Evolutionary conservation across 2,329 filamentous ascomycete genomes (phyloP), one percentile per base, ranked within the genome.

Genomic region (Apiospora rasikravindrae): DNA sequence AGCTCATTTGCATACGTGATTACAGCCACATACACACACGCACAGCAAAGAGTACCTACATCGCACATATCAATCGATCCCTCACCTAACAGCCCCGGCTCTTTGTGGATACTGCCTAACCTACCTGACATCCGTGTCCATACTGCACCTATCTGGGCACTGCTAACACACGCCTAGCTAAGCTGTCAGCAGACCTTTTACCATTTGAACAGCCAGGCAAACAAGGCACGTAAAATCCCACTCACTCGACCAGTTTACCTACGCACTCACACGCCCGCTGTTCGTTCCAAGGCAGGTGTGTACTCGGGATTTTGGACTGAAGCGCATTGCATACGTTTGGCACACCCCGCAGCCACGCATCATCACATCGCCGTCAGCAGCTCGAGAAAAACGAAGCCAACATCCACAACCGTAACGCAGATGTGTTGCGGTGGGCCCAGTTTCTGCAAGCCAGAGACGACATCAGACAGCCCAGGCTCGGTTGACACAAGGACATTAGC

Each of bases 401-500:
- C 29, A 24, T 64, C 29, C 57, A 64, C 33, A 64, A 14, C 57
- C 40, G 33, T 64, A 40, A 64, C 33, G 33, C 57, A 64, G 57
- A 40, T 37, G 19, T 16, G 57, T 40, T 64, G 57, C 57, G 57
- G 57, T 40, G 57, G 57, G 57, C 57, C 57, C 33, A 10, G 16
- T n/a, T 40, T 40, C 57, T 64, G 57, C 33, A 64, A 64, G 57
- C 33, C 33, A 8, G 57, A 40, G 57, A 64, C 57, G 57, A 64
- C 57, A 57, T 19, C 19, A 42, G n/a, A 53, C n/a, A 26, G 49
- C n/a, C n/a, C 33, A 64, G 33, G 33, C 37, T 64, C 33, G 40
- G 29, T 61, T 61, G 33, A 40, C 57, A 64, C 57, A 64, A 64
- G 57, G 22, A 40, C 57, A 64, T 64, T 40, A 40, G 57, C 57